Evolutionary conservation across 768 basidiomycete species (phyloP).

Genomic region (Termitomyces sp.): DNA sequence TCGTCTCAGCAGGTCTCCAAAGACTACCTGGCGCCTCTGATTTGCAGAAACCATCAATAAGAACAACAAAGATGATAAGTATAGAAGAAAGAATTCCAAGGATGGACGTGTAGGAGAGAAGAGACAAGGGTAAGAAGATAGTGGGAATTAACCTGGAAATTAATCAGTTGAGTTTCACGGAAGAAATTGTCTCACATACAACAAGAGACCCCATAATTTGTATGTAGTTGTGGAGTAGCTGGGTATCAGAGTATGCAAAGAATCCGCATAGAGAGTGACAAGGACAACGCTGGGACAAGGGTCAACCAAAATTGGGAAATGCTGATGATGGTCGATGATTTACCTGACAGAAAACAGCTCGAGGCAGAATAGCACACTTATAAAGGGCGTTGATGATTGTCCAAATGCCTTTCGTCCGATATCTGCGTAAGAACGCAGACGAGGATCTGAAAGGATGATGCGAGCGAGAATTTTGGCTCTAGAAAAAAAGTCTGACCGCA

Average conservation of each 20-base stretch:
- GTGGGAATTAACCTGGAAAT: slow-evolving; percentile 70
- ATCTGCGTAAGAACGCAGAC: slow-evolving; percentile 81
- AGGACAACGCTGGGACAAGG: slow-evolving; percentile 61
- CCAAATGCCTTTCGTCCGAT: slow-evolving; percentile 91
- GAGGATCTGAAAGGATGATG: slow-evolving; percentile 67
- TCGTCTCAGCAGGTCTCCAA: slow-evolving; percentile 70
- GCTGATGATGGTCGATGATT: slow-evolving; percentile 10
- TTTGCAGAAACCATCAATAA: slow-evolving; percentile 81
- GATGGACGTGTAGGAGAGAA: slow-evolving; percentile 87
- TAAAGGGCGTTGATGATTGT: slow-evolving; percentile 56
- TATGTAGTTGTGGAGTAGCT: slow-evolving; percentile 62
- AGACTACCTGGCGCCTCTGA: slow-evolving; percentile 74
- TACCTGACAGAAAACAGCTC: slow-evolving; percentile 85
- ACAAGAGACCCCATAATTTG: slow-evolving; percentile 66
- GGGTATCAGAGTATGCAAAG: slow-evolving; percentile 71
- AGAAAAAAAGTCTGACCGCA: background rate
- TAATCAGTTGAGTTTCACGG: background rate
- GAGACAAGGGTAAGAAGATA: slow-evolving; percentile 78
- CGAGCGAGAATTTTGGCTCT: slow-evolving; percentile 86
- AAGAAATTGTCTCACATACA: slow-evolving; percentile 43
- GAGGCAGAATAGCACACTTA: slow-evolving; percentile 75
- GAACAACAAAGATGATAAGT: slow-evolving; percentile 69
- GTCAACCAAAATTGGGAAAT: background rate
- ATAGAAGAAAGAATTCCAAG: slow-evolving; percentile 80
- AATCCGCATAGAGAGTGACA: slow-evolving; percentile 88